A percentile compares a stretch with the other conserved stretches of the same genome.
Conservation (phyloP, 179 eudicot genomes). For the Silene noctiflora region DNA sequence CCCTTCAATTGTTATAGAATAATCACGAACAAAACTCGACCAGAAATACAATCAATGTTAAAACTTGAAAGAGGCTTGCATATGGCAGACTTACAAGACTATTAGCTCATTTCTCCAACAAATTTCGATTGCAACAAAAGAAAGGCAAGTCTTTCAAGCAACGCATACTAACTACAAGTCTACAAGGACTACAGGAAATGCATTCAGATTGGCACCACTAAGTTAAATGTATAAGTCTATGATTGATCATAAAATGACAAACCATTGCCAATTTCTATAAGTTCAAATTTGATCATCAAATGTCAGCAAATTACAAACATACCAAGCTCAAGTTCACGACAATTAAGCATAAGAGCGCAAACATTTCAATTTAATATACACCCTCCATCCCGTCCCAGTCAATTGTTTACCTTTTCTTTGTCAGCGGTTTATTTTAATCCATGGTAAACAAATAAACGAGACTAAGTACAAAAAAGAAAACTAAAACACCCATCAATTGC, state of each 20-base stretch:
- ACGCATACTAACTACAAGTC: neutral
- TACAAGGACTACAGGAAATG: neutral
- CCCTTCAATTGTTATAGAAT: neutral
- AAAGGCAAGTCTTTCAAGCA: conserved; percentile 6
- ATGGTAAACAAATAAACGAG: neutral
- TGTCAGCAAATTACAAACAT: neutral
- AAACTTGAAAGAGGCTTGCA: too few relatives aligned
- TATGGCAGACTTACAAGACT: neutral
- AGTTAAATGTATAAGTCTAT: neutral
- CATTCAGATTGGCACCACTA: neutral
- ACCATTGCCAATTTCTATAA: neutral
- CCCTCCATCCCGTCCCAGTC: too few relatives aligned
- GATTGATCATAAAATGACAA: neutral
- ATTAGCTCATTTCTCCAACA: neutral
- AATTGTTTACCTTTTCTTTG: neutral
- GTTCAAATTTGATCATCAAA: neutral
- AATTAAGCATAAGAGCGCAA: neutral
- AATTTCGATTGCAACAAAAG: neutral
- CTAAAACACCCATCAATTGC: too few relatives aligned
- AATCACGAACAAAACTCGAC: neutral
- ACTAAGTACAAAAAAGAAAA: too few relatives aligned
- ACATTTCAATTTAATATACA: neutral
- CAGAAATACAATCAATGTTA: neutral
- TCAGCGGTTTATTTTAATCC: too few relatives aligned
- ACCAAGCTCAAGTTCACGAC: neutral